Percentiles rank a stretch among this genome's conserved stretches.
Evolutionary conservation across 306 rosid species (phyloP).

Genomic region (Carpinus viminea): DNA sequence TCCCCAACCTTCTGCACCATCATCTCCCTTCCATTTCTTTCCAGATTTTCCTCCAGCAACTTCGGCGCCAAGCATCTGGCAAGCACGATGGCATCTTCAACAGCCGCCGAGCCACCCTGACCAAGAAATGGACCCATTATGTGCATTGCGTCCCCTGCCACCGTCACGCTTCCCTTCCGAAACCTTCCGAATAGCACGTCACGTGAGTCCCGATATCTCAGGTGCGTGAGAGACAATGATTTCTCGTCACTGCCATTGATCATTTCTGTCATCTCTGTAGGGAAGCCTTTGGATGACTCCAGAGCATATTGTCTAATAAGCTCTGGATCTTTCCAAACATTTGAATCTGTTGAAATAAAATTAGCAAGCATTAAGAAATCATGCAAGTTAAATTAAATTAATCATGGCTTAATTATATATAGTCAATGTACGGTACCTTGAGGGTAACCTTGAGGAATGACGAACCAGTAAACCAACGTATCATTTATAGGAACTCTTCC

Average conservation of each 20-base stretch:
- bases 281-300: constrained; percentile 40
- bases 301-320: constrained; percentile 34
- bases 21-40: not conserved
- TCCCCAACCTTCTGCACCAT: constrained; percentile 19
- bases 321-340: constrained; percentile 29
- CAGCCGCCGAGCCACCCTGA: constrained; percentile 59
- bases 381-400: too few species aligned
- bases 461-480: constrained; percentile 53
- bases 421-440: not conserved
- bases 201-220: constrained; percentile 50
- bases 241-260: constrained; percentile 26
- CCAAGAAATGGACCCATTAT: constrained; percentile 65
- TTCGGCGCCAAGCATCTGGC: constrained; percentile 46
- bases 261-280: constrained; percentile 34
- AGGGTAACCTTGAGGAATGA: not conserved
- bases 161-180: constrained; percentile 35
- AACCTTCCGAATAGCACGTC: constrained; percentile 34
- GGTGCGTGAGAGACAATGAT: constrained; percentile 36
- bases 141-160: constrained; percentile 77
- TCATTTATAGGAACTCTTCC: constrained; percentile 42
- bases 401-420: too few species aligned
- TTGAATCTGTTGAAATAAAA: constrained; percentile 32
- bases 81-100: constrained; percentile 58
- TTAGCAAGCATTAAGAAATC: not conserved
- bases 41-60: not conserved